phyloP scores from a whole-genome alignment of 805 yeast species.

The Suhomyces faveliae region DNA sequence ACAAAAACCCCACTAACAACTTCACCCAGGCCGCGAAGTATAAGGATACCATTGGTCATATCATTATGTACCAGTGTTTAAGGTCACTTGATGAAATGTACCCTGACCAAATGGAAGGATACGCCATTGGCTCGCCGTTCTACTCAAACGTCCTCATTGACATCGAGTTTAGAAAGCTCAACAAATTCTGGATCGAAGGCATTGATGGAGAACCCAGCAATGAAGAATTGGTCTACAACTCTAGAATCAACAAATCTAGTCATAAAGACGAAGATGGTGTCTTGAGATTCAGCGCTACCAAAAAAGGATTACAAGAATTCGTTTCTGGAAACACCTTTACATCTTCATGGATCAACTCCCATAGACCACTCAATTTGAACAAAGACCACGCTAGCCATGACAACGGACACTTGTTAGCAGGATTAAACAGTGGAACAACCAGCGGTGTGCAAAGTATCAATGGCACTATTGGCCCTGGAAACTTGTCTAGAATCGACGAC shows the following conservation, averaged over 20 bases:
- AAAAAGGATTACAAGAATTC: conserved; percentile 25
- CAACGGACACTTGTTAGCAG: not conserved
- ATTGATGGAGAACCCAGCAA: conserved; percentile 16
- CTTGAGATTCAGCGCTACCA: conserved; percentile 14
- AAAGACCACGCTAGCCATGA: not conserved
- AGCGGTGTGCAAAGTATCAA: conserved; percentile 3
- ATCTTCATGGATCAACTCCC: conserved; percentile 32
- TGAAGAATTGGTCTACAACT: conserved; percentile 4
- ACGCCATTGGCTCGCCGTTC: conserved; percentile 21
- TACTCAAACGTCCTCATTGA: conserved; percentile 18
- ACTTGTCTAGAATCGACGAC: conserved; percentile 4
- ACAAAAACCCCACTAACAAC: conserved; percentile 5
- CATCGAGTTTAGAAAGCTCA: conserved; percentile 24
- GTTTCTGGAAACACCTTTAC: conserved; percentile 25
- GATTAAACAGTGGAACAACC: not conserved
- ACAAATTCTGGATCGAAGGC: conserved; percentile 28
- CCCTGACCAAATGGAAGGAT: conserved; percentile 19
- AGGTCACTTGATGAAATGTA: conserved; percentile 30
- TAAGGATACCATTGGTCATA: conserved; percentile 35
- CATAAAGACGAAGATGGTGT: conserved; percentile 9
- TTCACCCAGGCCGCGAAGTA: conserved; percentile 14
- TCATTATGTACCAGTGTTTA: conserved; percentile 24
- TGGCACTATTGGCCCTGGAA: conserved; percentile 2
- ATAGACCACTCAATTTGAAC: conserved; percentile 21
- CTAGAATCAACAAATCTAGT: not conserved